Base-by-base conservation (phyloP, 495 filamentous ascomycete genomes). In the Cetradonia linearis region DNA sequence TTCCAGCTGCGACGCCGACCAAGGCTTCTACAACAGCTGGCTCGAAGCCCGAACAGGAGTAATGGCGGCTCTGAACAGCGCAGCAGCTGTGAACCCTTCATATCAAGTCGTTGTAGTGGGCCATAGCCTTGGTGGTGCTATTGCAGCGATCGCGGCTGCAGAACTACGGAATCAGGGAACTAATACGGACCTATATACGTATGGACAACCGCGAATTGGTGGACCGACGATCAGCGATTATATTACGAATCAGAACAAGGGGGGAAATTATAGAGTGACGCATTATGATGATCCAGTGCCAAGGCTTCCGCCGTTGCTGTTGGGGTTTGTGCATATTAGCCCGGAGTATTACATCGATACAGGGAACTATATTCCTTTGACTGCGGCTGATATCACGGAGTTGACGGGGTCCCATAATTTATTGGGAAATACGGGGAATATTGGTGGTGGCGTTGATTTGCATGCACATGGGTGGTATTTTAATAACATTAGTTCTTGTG, bases 221-320 rank as follows among this genome's bases (percentile, higher is more conserved):
- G 83, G 83, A 62, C 27, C 63, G 9, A 76, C 73, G 18, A 72
- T 88, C 62, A 79, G 76, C 38, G 64, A 70, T 28, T 84, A 79
- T 65, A 74, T 89, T 67, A 78, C 75, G 0, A 59, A 65, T 25
- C 80, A 84, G 44, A 54, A 62, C 27, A 40, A 18, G 31, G 74
- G 74, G 10, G 70, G 68, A 31, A 82, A 81, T 62, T 87, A 73
- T 73, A 81, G 87, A 62, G 74, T 86, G 34, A 90, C 87, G 4
- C 84, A 90, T 66, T 65, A 67, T 16, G 74, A 84, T 65, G 87
- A 91, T 70, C 77, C 82, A 1, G 79, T 90, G 1, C 83, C 87
- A 2, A 73, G 78, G 3, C 68, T 88, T 27, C 86, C 87, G 1
- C 83, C 83, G 3, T 63, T 73, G 30, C 7, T 70, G 14, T 58